Evolutionary conservation across 1,284 basidiomycete species (phyloP).

Genomic region (Anthracocystis panici-leucophaei): DNA sequence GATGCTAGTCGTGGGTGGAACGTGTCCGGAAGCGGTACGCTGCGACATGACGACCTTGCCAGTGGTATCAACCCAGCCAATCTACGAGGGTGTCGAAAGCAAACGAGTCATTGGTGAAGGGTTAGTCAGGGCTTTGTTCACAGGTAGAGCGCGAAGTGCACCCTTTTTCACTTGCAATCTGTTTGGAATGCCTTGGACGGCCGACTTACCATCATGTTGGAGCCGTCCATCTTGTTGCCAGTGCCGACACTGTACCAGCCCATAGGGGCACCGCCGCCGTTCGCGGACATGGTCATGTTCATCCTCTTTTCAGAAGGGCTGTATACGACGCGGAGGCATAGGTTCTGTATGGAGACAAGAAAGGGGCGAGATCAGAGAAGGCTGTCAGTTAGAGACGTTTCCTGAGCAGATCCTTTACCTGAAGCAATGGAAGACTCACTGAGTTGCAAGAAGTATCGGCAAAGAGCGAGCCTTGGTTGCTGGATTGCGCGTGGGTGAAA

Average conservation of each 20-base stretch:
- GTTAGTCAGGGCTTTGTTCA: neutral
- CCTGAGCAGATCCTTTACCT: neutral
- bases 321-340: conserved; percentile 54
- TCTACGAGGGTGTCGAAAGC: conserved; percentile 52
- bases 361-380: neutral
- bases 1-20: conserved; percentile 73
- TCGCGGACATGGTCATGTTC: conserved; percentile 58
- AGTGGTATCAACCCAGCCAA: conserved; percentile 76
- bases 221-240: conserved; percentile 42
- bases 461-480: conserved; percentile 16
- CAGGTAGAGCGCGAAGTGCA: neutral
- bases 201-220: conserved; percentile 59
- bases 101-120: neutral
- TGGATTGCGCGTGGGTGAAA: conserved; percentile 13
- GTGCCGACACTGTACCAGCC: conserved; percentile 56
- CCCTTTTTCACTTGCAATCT: neutral
- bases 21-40: conserved; percentile 72
- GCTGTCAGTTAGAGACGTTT: neutral
- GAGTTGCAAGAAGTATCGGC: conserved; percentile 41
- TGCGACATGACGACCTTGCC: conserved; percentile 76
- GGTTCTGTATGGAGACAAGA: conserved; percentile 15
- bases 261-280: conserved; percentile 37
- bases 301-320: conserved; percentile 29
- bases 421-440: conserved; percentile 14
- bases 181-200: neutral